Percentiles rank a stretch among this genome's conserved stretches.
phyloP scores from a whole-genome alignment of 305 asterid species.

The Solanum hybrid region DNA sequence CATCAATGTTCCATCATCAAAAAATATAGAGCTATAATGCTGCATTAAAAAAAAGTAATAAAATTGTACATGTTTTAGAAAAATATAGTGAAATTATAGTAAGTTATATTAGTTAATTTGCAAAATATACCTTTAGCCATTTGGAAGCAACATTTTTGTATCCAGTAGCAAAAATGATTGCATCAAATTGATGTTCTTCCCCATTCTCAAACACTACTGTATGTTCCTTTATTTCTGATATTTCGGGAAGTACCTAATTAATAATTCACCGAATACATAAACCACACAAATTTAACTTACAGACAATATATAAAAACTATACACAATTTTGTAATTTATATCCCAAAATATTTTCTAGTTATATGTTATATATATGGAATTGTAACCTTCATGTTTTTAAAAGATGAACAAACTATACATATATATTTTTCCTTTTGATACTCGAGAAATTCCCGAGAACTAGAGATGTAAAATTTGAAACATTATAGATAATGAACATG shows the following conservation, averaged over 20 bases:
- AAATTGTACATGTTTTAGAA: background rate
- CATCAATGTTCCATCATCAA: background rate
- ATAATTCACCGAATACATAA: background rate
- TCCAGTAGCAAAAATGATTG: background rate
- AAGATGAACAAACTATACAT: background rate
- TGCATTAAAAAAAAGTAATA: background rate
- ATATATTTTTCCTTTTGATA: background rate
- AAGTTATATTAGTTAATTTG: background rate
- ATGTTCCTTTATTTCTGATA: background rate
- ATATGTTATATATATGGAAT: background rate
- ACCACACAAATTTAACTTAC: background rate
- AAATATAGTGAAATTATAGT: background rate
- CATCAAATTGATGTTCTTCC: background rate
- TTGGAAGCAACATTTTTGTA: background rate
- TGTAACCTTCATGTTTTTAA: background rate
- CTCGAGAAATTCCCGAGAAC: background rate
- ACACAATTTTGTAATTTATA: background rate
- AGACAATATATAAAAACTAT: background rate
- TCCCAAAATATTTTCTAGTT: background rate
- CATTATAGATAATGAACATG: background rate
- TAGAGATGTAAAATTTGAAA: background rate
- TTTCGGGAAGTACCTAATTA: background rate
- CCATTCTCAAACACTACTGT: background rate
- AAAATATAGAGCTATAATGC: background rate
- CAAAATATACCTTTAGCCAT: background rate